Evolutionary conservation across 768 basidiomycete genomes (phyloP).

Genomic region (Suillus weaverae): DNA sequence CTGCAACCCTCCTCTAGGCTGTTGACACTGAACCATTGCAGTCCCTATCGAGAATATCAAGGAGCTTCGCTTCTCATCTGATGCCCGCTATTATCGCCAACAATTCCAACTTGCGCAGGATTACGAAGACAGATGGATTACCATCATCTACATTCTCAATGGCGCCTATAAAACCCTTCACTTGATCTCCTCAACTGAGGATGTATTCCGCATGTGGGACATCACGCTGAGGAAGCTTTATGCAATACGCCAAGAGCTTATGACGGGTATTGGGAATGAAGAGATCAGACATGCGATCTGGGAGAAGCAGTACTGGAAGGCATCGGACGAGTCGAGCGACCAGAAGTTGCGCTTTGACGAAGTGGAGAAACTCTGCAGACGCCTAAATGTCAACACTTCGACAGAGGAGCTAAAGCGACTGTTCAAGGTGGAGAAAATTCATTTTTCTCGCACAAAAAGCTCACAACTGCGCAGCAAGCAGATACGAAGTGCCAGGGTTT

Average conservation of each 20-base stretch:
- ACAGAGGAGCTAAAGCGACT: constrained; percentile 51
- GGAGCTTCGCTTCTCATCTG: constrained; percentile 75
- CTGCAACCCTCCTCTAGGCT: not conserved
- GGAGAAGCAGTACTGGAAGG: constrained; percentile 84
- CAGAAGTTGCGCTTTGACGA: constrained; percentile 69
- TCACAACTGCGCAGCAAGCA: constrained; percentile 48
- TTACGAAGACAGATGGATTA: constrained; percentile 76
- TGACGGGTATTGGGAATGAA: constrained; percentile 62
- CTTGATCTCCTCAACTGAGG: constrained; percentile 67
- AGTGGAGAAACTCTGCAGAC: constrained; percentile 66
- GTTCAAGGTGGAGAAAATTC: constrained; percentile 50
- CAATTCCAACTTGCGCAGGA: constrained; percentile 65
- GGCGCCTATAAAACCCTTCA: constrained; percentile 85
- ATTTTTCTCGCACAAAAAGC: not conserved
- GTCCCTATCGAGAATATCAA: constrained; percentile 87
- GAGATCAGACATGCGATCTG: constrained; percentile 69
- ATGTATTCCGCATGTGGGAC: constrained; percentile 66
- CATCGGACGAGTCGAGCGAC: constrained; percentile 61
- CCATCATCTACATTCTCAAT: constrained; percentile 78
- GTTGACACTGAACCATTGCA: constrained; percentile 26
- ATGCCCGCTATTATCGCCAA: constrained; percentile 69
- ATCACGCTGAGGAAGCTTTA: constrained; percentile 62
- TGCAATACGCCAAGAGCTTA: constrained; percentile 65
- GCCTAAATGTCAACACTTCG: constrained; percentile 65
- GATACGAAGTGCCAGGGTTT: constrained; percentile 55